Base-by-base conservation (phyloP, 306 rosid species). In the Cicer judaicum region DNA sequence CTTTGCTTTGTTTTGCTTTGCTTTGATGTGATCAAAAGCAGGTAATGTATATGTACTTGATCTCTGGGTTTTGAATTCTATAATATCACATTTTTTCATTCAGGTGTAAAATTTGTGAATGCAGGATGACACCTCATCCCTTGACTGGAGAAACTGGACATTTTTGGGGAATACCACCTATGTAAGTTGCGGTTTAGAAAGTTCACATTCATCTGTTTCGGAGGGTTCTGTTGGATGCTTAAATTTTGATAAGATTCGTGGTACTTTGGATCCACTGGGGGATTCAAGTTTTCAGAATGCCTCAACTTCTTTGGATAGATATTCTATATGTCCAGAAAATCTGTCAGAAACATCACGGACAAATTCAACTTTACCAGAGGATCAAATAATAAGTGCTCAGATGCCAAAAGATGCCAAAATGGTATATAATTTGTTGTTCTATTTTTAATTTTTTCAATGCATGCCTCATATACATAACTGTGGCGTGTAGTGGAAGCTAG, bases 131-230 rank as follows among this genome's bases (percentile, higher is more conserved):
- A 71, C 56, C 8, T 36, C 44, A 62, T 75, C 68, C 10, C 79
- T 78, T 80, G 91, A 90, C 73, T 88, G 96, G 96, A 77, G 73
- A 86, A 83, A 84, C 64, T 92, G 98, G 98, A 83, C 68, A 6
- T 84, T 92, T 74, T 43, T 68, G 64, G 88, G 80, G 63, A 84
- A 77, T 44, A 44, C 64, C 14, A 3, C 72, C 66, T 66, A 56
- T 47, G 55, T 67, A 61, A 52, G 48, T n/a, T 14, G 44, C 63
- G 75, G 61, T 53, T 60, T 55, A 59, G 84, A 84, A 76, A 75
- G 40, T 84, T 61, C 79, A 55, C 48, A 56, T 57, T 66, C 82
- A 15, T 84, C 91, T 74, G 73, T 85, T 70, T 79, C 64, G 19
- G 83, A 86, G 84, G 85, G 86, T 78, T 84, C 87, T 55, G 73